These are phyloP conservation scores for Entomortierella chlamydospora DNA, from an alignment of 192 early-diverging fungal genomes.

Conservation along the genomic window DNA sequence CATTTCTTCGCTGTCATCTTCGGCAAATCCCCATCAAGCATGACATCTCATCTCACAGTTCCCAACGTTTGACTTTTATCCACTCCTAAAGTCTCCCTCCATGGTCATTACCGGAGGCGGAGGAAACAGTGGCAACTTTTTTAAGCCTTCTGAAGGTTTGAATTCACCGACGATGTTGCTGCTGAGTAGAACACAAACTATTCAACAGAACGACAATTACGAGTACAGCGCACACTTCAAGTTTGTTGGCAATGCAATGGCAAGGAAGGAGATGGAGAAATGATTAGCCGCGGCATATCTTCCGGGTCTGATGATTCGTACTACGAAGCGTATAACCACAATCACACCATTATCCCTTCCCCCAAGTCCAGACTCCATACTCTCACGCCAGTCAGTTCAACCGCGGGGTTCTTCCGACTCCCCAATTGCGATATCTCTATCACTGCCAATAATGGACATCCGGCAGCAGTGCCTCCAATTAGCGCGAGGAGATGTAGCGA, in stretches of 20 bases:
- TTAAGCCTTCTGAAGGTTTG: not conserved
- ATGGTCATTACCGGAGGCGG: not conserved
- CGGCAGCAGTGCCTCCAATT: not conserved
- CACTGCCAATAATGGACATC: not conserved
- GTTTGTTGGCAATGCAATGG: not conserved
- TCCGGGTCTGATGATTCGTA: constrained; percentile 12
- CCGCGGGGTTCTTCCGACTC: constrained; percentile 10
- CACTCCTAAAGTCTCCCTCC: constrained; percentile 26
- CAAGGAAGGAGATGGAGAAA: not conserved
- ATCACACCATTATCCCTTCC: constrained; percentile 17
- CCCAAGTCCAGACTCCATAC: constrained; percentile 3
- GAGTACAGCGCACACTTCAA: not conserved
- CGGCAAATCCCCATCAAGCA: not conserved
- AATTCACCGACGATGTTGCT: constrained; percentile 21
- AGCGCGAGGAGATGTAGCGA: not conserved
- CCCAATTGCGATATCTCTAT: constrained; percentile 28
- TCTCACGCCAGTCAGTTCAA: not conserved
- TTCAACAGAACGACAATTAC: constrained; percentile 22
- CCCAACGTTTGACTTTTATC: constrained; percentile 39
- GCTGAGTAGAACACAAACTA: constrained; percentile 28
- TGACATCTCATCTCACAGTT: constrained; percentile 3
- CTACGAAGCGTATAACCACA: constrained; percentile 17
- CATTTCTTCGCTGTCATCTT: not conserved
- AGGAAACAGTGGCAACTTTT: too few relatives aligned
- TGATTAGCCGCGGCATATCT: not conserved